A percentile compares a stretch with the other conserved stretches of the same genome.
Conservation (phyloP, 2,329 filamentous ascomycete genomes). For the Ceratocystis cacaofunesta region DNA sequence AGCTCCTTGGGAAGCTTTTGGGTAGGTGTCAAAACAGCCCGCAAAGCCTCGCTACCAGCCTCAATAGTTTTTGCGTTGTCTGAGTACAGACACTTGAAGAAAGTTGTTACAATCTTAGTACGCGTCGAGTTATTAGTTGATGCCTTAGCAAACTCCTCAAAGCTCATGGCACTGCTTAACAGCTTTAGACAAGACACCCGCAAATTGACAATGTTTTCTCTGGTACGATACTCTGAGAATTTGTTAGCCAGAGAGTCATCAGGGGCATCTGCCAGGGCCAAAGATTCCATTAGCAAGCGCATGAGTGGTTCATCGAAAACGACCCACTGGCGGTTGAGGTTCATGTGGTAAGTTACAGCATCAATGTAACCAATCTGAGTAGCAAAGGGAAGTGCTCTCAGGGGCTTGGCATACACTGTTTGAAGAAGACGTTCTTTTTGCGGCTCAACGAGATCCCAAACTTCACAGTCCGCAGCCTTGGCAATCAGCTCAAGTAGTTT, state of each 20-base stretch:
- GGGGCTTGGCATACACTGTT: conserved; percentile 87
- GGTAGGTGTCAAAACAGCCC: conserved; percentile 72
- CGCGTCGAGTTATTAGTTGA: conserved; percentile 44
- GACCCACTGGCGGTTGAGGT: conserved; percentile 75
- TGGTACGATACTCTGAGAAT: conserved; percentile 85
- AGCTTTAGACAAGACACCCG: conserved; percentile 88
- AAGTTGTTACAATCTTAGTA: conserved; percentile 72
- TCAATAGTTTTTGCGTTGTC: conserved; percentile 86
- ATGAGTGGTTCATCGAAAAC: conserved; percentile 86
- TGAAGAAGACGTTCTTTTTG: conserved; percentile 81
- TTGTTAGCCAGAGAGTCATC: conserved; percentile 89
- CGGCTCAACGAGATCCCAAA: conserved; percentile 77
- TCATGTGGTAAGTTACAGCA: conserved; percentile 88
- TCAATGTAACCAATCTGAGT: conserved; percentile 98
- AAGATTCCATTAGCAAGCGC: conserved; percentile 77
- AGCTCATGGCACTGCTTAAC: conserved; percentile 81
- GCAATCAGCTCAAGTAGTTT: conserved; percentile 68
- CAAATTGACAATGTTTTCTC: conserved; percentile 81
- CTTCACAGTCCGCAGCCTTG: conserved; percentile 58
- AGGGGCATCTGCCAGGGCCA: conserved; percentile 85
- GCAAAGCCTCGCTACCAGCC: conserved; percentile 80
- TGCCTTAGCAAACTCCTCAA: conserved; percentile 75
- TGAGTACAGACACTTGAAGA: conserved; percentile 95
- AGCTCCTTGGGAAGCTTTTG: conserved; percentile 91
- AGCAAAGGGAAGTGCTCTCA: conserved; percentile 81